Evolutionary conservation across 495 filamentous ascomycete genomes (phyloP).

Genomic region (Glutinoglossum americanum): DNA sequence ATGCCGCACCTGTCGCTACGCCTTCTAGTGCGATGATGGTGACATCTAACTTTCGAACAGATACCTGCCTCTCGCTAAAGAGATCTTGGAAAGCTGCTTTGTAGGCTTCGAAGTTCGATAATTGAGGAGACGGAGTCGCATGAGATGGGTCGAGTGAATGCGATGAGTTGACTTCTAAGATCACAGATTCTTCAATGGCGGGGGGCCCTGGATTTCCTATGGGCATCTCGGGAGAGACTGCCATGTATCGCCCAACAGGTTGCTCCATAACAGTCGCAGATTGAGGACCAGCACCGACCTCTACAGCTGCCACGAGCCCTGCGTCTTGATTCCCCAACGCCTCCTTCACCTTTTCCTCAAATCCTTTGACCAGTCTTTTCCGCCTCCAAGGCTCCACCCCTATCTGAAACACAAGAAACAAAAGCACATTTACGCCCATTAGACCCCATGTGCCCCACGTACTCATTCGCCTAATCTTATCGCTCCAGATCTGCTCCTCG

Average conservation of each 20-base stretch:
- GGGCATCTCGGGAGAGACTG: neutral
- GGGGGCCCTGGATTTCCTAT: neutral
- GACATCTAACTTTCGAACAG: conserved; percentile 48
- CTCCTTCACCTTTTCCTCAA: conserved; percentile 57
- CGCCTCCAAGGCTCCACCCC: conserved; percentile 90
- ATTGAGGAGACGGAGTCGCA: neutral
- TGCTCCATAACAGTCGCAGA: neutral
- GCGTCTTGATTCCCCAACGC: conserved; percentile 56
- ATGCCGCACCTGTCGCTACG: conserved; percentile 45
- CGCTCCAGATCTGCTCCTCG: conserved; percentile 98
- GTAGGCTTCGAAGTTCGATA: neutral
- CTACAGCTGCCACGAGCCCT: neutral
- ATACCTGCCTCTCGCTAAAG: conserved; percentile 48
- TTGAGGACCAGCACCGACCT: neutral
- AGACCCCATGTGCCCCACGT: conserved; percentile 97
- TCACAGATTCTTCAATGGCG: neutral
- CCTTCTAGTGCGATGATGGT: conserved; percentile 50
- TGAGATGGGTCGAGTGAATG: neutral
- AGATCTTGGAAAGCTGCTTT: conserved; percentile 22
- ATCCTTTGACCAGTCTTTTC: conserved; percentile 51
- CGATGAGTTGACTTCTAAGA: neutral
- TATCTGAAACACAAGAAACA: conserved; percentile 77
- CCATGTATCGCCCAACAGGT: neutral
- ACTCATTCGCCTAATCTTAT: conserved; percentile 85
- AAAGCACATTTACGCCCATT: conserved; percentile 85